Evolutionary conservation across 2,329 filamentous ascomycete species (phyloP).

Genomic region (Nectriaceae sp.): DNA sequence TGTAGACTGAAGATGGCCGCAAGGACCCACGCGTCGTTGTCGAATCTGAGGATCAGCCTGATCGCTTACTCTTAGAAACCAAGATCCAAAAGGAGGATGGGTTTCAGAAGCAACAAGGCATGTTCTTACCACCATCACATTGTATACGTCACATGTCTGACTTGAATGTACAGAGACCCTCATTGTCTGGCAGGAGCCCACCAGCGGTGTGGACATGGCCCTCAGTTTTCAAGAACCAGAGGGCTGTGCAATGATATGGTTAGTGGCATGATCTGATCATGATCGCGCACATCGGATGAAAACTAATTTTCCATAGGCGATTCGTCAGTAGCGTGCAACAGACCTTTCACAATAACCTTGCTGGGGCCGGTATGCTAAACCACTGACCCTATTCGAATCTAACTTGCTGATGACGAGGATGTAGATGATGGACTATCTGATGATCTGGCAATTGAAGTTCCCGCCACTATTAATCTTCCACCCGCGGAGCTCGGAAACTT

Average conservation of each 20-base stretch:
- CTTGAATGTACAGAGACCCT: slow-evolving; percentile 71
- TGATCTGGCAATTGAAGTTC: slow-evolving; percentile 75
- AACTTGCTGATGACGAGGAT: slow-evolving; percentile 26
- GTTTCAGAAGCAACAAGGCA: slow-evolving; percentile 98
- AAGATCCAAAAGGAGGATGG: slow-evolving; percentile 91
- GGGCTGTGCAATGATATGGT: slow-evolving; percentile 92
- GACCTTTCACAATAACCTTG: slow-evolving; percentile 62
- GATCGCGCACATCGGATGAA: neutral
- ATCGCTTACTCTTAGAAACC: slow-evolving; percentile 82
- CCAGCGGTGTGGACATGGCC: slow-evolving; percentile 90
- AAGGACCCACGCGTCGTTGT: slow-evolving; percentile 89
- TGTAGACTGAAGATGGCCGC: slow-evolving; percentile 58
- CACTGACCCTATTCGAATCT: slow-evolving; percentile 1
- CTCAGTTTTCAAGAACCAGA: slow-evolving; percentile 97
- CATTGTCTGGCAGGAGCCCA: slow-evolving; percentile 93
- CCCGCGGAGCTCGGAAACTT: slow-evolving; percentile 80
- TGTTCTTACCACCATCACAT: slow-evolving; percentile 25
- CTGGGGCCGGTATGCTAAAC: slow-evolving; percentile 57
- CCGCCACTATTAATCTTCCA: slow-evolving; percentile 72
- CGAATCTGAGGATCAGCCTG: slow-evolving; percentile 88
- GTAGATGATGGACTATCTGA: slow-evolving; percentile 86
- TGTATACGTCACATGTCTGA: slow-evolving; percentile 24
- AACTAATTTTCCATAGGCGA: slow-evolving; percentile 61
- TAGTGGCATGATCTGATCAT: slow-evolving; percentile 25
- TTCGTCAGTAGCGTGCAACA: slow-evolving; percentile 88